Evolutionary conservation across 2,329 filamentous ascomycete genomes (phyloP).

Genomic region (Fusarium veterinarium): DNA sequence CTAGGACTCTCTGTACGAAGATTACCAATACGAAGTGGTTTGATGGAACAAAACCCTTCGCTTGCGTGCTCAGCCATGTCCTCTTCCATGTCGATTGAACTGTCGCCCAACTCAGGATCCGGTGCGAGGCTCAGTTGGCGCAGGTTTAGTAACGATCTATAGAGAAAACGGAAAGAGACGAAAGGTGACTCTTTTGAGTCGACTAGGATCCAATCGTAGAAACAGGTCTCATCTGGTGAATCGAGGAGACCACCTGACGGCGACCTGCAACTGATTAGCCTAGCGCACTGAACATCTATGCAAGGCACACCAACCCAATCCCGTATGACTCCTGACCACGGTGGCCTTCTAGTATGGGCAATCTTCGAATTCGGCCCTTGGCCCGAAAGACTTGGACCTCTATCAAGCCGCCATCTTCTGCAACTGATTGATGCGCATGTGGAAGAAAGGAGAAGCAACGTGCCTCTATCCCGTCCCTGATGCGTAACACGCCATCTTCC

Average conservation of each 20-base stretch:
- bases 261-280: conserved; percentile 53
- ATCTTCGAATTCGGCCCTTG: conserved; percentile 57
- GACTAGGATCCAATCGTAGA: conserved; percentile 63
- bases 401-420: conserved; percentile 66
- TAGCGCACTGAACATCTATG: neutral
- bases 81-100: neutral
- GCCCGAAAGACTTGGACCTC: conserved; percentile 66
- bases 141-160: conserved; percentile 64
- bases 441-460: conserved; percentile 63
- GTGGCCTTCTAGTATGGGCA: conserved; percentile 57
- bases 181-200: conserved; percentile 65
- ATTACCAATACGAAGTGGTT: neutral
- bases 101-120: neutral
- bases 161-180: conserved; percentile 66
- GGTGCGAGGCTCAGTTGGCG: conserved; percentile 61
- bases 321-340: conserved; percentile 62
- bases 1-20: neutral
- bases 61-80: neutral
- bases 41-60: neutral
- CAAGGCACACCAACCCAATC: conserved; percentile 58
- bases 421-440: conserved; percentile 52
- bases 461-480: conserved; percentile 58
- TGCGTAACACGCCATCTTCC: conserved; percentile 49
- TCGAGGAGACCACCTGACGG: conserved; percentile 65
- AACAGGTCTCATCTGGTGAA: conserved; percentile 61